Evolutionary conservation across 23 red algal genomes (phyloP).

Genomic region (Pyropia yezoensis): DNA sequence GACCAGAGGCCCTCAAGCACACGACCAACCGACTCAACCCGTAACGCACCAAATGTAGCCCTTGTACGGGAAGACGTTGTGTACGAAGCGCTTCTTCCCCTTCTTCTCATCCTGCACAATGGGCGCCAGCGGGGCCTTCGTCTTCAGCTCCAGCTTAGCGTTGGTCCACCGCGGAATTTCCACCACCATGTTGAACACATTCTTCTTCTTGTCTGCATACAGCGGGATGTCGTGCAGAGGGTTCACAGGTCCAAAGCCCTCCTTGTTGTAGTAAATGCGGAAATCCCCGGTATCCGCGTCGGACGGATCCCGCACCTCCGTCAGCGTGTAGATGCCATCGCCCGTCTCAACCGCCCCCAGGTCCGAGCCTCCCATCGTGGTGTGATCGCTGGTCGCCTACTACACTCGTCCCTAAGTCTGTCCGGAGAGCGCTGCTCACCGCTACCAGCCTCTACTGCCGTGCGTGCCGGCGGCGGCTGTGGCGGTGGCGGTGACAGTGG

Average conservation of each 20-base stretch:
- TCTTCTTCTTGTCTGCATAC: constrained; percentile 70
- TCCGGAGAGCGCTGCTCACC: no score
- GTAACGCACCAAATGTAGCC: constrained; percentile 72
- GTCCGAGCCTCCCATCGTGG: no score
- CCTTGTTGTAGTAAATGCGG: constrained; percentile 57
- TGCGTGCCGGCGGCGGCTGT: no score
- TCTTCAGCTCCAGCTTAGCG: constrained; percentile 90
- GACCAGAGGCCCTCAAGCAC: no score
- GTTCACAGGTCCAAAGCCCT: constrained; percentile 72
- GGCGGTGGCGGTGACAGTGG: no score
- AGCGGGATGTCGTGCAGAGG: constrained; percentile 93
- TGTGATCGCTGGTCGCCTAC: no score
- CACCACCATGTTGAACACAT: constrained; percentile 85
- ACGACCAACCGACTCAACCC: no score
- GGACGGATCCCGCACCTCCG: constrained; percentile 29
- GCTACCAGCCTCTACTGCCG: no score
- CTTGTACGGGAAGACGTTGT: constrained; percentile 98
- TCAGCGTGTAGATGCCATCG: constrained; percentile 9
- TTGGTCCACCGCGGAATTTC: constrained; percentile 97
- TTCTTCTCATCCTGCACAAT: constrained; percentile 97
- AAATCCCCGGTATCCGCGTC: constrained; percentile 33
- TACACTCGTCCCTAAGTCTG: no score
- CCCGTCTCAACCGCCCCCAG: not conserved
- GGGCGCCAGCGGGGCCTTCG: constrained; percentile 71
- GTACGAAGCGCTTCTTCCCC: constrained; percentile 90